Evolutionary conservation across 1,284 basidiomycete genomes (phyloP).

Genomic region (Sporisorium reilianum): DNA sequence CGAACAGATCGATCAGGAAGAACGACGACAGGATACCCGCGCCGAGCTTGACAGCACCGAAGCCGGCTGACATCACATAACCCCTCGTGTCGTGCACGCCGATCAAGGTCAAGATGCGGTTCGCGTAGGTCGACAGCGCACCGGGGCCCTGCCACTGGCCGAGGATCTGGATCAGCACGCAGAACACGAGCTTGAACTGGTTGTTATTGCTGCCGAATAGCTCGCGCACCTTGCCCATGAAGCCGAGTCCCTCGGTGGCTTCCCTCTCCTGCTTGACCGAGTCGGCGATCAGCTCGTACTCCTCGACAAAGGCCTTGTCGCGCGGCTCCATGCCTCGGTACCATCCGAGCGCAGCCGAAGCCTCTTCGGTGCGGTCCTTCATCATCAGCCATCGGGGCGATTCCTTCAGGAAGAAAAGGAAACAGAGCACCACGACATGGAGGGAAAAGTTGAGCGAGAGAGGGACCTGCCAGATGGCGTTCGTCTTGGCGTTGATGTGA

Average conservation of each 20-base stretch:
- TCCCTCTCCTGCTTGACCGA: conserved; percentile 41
- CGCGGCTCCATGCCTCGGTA: conserved; percentile 45
- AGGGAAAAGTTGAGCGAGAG: conserved; percentile 42
- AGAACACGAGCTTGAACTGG: conserved; percentile 48
- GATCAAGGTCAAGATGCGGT: conserved; percentile 43
- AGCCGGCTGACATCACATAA: conserved; percentile 49
- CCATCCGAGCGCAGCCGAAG: conserved; percentile 75
- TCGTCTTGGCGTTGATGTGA: conserved; percentile 25
- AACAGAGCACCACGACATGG: conserved; percentile 69
- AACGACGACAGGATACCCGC: conserved; percentile 49
- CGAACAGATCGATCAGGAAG: conserved; percentile 52
- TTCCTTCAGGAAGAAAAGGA: conserved; percentile 74
- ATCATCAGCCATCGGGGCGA: conserved; percentile 87
- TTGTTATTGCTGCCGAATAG: conserved; percentile 46
- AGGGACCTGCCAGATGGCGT: conserved; percentile 39
- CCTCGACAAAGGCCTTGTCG: conserved; percentile 35
- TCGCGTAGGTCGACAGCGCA: conserved; percentile 51
- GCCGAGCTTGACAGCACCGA: conserved; percentile 47
- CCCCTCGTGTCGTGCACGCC: conserved; percentile 41
- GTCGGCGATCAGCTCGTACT: conserved; percentile 45
- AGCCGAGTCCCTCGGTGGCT: conserved; percentile 34
- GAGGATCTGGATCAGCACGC: conserved; percentile 43
- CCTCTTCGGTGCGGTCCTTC: conserved; percentile 74
- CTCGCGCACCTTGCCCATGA: conserved; percentile 35
- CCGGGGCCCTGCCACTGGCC: conserved; percentile 49